phyloP scores from a whole-genome alignment of 2,329 filamentous ascomycete genomes.

The Pseudogymnoascus sp. region DNA sequence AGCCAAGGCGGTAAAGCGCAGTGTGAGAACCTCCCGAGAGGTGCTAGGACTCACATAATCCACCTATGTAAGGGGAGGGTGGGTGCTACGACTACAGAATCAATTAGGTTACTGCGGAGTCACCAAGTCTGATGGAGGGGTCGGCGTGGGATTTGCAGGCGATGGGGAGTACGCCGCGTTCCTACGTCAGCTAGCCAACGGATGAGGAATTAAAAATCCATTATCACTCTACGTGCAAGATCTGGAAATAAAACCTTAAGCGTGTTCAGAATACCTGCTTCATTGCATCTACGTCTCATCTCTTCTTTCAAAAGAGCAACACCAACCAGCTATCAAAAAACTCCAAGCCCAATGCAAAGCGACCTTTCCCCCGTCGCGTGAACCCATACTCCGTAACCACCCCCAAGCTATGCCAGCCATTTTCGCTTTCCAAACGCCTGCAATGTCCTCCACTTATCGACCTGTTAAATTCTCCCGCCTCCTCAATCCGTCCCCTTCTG shows the following conservation, averaged over 20 bases:
- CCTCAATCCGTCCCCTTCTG: slow-evolving; percentile 19
- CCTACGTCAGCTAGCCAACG: neutral
- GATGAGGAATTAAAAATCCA: neutral
- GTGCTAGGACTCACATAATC: neutral
- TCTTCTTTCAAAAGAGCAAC: neutral
- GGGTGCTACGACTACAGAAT: neutral
- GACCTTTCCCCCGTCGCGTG: neutral
- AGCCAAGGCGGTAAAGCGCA: neutral
- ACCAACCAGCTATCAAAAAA: neutral
- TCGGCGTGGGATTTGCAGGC: too few species aligned
- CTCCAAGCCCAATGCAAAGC: neutral
- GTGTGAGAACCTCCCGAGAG: neutral
- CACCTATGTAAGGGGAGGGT: neutral
- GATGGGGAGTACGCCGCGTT: neutral
- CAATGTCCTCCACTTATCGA: neutral
- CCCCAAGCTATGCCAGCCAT: neutral
- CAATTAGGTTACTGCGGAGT: neutral
- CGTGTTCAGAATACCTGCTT: neutral
- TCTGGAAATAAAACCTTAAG: neutral
- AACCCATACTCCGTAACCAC: neutral
- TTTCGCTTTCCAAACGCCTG: neutral
- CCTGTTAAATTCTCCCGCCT: neutral
- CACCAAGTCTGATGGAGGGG: neutral
- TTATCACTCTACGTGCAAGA: neutral
- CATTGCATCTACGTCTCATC: neutral